Evolutionary conservation across 768 basidiomycete genomes (phyloP).

Genomic region (Tylopilus rubrobrunneus): DNA sequence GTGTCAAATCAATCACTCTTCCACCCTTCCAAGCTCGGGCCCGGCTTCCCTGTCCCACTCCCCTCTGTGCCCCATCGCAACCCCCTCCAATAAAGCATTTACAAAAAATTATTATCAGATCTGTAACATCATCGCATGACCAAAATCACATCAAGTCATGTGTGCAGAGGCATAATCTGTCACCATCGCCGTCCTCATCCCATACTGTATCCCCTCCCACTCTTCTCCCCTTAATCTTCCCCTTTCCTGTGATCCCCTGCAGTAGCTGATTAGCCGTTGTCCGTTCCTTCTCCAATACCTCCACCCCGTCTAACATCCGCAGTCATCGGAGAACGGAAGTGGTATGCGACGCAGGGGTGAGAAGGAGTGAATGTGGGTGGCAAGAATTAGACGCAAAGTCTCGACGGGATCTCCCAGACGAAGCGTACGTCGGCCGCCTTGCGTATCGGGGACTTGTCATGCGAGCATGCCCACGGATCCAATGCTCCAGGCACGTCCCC

Average conservation of each 20-base stretch:
- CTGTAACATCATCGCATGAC: constrained; percentile 6
- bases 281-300: constrained; percentile 79
- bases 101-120: constrained; percentile 10
- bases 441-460: constrained; percentile 89
- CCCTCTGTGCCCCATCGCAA: constrained; percentile 13
- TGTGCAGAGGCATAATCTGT: constrained; percentile 30
- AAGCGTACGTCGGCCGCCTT: constrained; percentile 78
- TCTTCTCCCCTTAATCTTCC: constrained; percentile 31
- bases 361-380: constrained; percentile 47
- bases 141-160: constrained; percentile 23
- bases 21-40: constrained; percentile 8
- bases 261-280: constrained; percentile 74
- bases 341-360: constrained; percentile 27
- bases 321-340: constrained; percentile 43
- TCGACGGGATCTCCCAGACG: constrained; percentile 86
- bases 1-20: constrained; percentile 7
- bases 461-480: constrained; percentile 62
- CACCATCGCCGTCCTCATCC: constrained; percentile 11
- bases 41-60: constrained; percentile 6
- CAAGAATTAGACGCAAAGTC: constrained; percentile 79
- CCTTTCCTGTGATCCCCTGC: constrained; percentile 46
- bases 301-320: constrained; percentile 81
- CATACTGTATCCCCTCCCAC: constrained; percentile 14
- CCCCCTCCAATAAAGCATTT: constrained; percentile 2
- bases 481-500: constrained; percentile 62